phyloP scores from a whole-genome alignment of 108 stramenopile species.

The Poteriospumella lacustris region DNA sequence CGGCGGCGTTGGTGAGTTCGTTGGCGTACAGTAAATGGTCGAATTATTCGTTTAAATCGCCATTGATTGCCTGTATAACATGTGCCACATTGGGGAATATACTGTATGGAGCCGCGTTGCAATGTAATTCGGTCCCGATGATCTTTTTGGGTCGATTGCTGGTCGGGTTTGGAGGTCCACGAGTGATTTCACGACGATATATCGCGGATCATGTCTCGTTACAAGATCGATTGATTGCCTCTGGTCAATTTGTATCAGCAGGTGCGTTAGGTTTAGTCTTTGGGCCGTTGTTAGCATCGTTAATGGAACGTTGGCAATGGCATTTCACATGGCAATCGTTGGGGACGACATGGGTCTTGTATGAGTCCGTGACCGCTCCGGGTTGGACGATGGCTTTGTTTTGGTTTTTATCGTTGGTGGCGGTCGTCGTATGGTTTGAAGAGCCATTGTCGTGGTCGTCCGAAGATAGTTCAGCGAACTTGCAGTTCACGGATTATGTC shows the following conservation, averaged over 20 bases:
- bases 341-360: background rate
- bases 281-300: background rate
- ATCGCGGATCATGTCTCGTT: constrained; percentile 8
- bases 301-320: background rate
- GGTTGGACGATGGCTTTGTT: background rate
- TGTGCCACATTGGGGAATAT: background rate
- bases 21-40: background rate
- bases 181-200: background rate
- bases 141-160: background rate
- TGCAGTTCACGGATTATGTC: no score
- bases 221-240: background rate
- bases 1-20: background rate
- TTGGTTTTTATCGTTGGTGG: background rate
- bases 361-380: background rate
- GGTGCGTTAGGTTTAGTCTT: background rate
- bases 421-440: background rate
- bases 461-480: no score
- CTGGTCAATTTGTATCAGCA: background rate
- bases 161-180: background rate
- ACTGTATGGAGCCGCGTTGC: background rate
- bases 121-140: background rate
- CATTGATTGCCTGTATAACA: background rate
- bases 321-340: background rate
- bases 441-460: no score
- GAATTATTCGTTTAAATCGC: background rate